Percentiles rank a stretch among this genome's conserved stretches.
Evolutionary conservation across 73 alveolate genomes (phyloP).

Genomic region (Paramecium primaurelia): DNA sequence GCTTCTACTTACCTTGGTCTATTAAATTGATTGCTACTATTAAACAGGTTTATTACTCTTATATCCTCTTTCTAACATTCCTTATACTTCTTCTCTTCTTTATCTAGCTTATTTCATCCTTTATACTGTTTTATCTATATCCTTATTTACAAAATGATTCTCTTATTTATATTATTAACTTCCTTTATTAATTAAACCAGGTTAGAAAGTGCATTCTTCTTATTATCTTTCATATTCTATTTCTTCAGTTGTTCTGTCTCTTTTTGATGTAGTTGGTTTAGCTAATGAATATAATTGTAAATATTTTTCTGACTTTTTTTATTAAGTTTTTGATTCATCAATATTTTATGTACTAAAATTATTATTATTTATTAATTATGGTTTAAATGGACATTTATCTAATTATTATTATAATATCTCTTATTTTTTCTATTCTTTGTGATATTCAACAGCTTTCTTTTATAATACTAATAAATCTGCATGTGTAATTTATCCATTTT

Average conservation of each 20-base stretch:
- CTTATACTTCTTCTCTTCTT: slow-evolving; percentile 57
- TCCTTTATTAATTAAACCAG: slow-evolving; percentile 7
- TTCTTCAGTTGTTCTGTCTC: slow-evolving; percentile 51
- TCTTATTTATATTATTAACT: neutral
- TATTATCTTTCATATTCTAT: slow-evolving; percentile 55
- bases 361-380: neutral
- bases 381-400: slow-evolving; percentile 53
- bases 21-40: neutral
- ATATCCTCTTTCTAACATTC: slow-evolving; percentile 58
- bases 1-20: neutral
- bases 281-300: slow-evolving; percentile 36
- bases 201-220: slow-evolving; percentile 63
- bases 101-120: slow-evolving; percentile 56
- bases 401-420: neutral
- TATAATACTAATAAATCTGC: slow-evolving; percentile 55
- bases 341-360: neutral
- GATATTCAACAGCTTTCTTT: slow-evolving; percentile 37
- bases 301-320: neutral
- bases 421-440: slow-evolving; percentile 30
- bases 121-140: slow-evolving; percentile 50
- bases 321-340: slow-evolving; percentile 23
- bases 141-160: slow-evolving; percentile 22
- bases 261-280: slow-evolving; percentile 29
- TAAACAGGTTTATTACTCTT: neutral
- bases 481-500: slow-evolving; percentile 57